Percentiles rank a stretch among this genome's conserved stretches.
Conservation (phyloP, 2,329 filamentous ascomycete genomes). For the Fusarium sp. region DNA sequence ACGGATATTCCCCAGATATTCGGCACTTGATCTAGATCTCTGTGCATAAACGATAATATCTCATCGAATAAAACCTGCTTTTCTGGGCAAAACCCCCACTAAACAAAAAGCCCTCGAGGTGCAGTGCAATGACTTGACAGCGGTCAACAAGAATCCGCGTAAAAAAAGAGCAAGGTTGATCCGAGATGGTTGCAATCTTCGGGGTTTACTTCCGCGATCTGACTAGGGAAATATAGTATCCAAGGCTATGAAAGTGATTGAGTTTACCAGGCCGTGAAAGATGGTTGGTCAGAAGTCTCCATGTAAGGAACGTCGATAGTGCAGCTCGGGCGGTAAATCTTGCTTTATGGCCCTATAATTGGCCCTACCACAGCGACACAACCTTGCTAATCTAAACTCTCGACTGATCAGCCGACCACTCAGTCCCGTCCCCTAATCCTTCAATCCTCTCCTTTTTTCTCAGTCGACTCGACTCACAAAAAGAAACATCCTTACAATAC, state of each 20-base stretch:
- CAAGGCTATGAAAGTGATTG: not conserved
- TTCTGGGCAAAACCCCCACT: conserved; percentile 1
- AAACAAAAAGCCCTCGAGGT: conserved; percentile 22
- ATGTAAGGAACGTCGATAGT: not conserved
- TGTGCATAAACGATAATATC: not conserved
- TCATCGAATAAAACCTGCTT: conserved; percentile 20
- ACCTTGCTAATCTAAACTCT: not conserved
- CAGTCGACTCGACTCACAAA: too few relatives aligned
- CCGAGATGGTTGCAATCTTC: conserved; percentile 13
- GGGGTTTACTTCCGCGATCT: conserved; percentile 6
- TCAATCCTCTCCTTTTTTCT: not conserved
- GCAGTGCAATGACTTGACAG: not conserved
- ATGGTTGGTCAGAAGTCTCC: conserved; percentile 23
- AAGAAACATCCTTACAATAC: not conserved
- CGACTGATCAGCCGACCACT: conserved; percentile 10
- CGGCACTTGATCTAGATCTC: conserved; percentile 23
- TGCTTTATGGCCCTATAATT: conserved; percentile 17
- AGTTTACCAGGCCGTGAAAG: conserved; percentile 14
- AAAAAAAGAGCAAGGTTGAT: conserved; percentile 2
- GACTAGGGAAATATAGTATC: not conserved
- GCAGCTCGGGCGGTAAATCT: conserved; percentile 18
- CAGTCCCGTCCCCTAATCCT: not conserved
- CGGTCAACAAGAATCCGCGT: conserved; percentile 13
- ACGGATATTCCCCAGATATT: conserved; percentile 29
- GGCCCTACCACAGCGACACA: conserved; percentile 25